Conservation (phyloP, 441 rosid species). For the Brassica hybrid region DNA sequence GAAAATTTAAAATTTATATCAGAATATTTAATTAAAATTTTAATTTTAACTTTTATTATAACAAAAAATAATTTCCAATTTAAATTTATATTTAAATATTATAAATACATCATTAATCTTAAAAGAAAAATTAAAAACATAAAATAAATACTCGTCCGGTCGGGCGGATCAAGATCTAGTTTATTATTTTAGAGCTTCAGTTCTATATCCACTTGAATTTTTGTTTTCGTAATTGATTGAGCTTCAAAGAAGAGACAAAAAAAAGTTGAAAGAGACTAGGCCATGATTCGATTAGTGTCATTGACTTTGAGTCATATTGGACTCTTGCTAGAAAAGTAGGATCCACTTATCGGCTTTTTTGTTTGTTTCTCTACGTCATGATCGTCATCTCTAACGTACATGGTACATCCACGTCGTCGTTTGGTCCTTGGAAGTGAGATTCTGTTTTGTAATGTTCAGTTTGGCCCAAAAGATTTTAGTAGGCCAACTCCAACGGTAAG, state of each 20-base stretch:
- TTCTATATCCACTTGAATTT: not conserved
- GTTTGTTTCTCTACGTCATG: not conserved
- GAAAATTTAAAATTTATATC: too few relatives aligned
- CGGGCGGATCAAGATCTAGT: too few relatives aligned
- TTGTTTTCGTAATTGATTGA: not conserved
- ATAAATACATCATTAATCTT: too few relatives aligned
- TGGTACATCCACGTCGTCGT: slow-evolving; percentile 4
- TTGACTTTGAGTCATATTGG: slow-evolving; percentile 36
- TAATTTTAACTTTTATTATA: too few relatives aligned
- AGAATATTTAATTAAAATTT: too few relatives aligned
- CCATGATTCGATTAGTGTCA: slow-evolving; percentile 24
- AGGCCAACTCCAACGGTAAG: too few relatives aligned
- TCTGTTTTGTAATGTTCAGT: not conserved
- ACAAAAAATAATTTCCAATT: too few relatives aligned
- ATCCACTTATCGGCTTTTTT: slow-evolving; percentile 24
- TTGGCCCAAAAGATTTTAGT: not conserved
- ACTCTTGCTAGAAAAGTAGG: slow-evolving; percentile 19
- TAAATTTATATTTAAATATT: too few relatives aligned
- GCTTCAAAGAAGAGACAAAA: not conserved
- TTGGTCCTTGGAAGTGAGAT: not conserved
- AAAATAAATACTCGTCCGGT: too few relatives aligned
- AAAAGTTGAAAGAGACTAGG: slow-evolving; percentile 26
- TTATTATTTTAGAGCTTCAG: not conserved
- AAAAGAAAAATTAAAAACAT: too few relatives aligned
- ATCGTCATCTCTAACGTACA: slow-evolving; percentile 24